Conservation (phyloP, 2,329 filamentous ascomycete species). For the Aspergillus piperis region DNA sequence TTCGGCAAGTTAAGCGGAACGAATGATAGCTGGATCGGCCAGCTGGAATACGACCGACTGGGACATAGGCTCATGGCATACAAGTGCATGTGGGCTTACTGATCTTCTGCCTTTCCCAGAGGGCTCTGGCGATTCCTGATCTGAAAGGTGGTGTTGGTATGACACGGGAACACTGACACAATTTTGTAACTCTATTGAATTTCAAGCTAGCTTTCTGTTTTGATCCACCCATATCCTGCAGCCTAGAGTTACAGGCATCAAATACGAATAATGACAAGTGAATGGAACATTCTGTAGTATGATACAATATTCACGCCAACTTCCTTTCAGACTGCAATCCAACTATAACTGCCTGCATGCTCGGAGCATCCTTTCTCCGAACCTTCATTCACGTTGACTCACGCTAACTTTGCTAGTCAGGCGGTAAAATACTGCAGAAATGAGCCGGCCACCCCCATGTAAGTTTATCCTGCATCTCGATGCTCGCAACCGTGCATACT, state of each 20-base stretch:
- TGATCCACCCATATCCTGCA: background rate
- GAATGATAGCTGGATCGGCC: conserved; percentile 93
- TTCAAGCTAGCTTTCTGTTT: conserved; percentile 9
- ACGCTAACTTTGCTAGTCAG: conserved; percentile 19
- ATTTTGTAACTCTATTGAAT: conserved; percentile 14
- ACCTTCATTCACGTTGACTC: background rate
- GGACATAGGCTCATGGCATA: conserved; percentile 81
- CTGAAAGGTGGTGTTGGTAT: conserved; percentile 13
- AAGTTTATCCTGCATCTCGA: conserved; percentile 19
- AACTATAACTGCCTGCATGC: background rate
- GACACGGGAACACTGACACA: conserved; percentile 9
- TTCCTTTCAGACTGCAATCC: too few species aligned
- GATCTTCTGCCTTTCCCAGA: conserved; percentile 13
- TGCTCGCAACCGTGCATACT: conserved; percentile 7
- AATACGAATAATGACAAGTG: conserved; percentile 3
- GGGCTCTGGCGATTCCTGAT: conserved; percentile 13
- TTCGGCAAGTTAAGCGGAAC: conserved; percentile 83
- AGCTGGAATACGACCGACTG: conserved; percentile 82
- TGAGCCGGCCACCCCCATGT: conserved; percentile 20
- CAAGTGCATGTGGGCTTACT: conserved; percentile 69
- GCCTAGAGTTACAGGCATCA: background rate
- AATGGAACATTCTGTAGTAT: background rate
- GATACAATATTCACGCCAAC: background rate
- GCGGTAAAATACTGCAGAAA: conserved; percentile 35
- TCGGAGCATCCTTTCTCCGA: background rate